phyloP scores from a whole-genome alignment of 2,329 filamentous ascomycete genomes.

The Claviceps citrina region DNA sequence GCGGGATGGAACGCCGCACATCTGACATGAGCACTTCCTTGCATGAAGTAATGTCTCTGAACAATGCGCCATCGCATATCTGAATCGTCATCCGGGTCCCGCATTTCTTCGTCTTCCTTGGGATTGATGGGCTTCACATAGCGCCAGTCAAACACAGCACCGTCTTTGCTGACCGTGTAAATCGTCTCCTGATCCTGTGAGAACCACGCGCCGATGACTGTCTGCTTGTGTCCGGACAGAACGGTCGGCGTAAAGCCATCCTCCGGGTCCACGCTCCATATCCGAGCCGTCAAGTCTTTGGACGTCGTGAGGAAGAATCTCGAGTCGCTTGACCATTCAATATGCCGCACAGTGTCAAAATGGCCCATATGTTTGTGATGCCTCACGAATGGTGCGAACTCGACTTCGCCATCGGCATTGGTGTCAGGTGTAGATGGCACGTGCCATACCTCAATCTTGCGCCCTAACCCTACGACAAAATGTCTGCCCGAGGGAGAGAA shows the following conservation, averaged over 20 bases:
- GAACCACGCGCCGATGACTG: constrained; percentile 90
- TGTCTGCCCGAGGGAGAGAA: constrained; percentile 85
- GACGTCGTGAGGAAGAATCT: constrained; percentile 86
- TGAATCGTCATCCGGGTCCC: constrained; percentile 40
- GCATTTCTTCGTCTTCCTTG: constrained; percentile 44
- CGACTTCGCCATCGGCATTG: constrained; percentile 63
- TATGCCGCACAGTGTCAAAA: constrained; percentile 70
- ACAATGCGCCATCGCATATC: constrained; percentile 81
- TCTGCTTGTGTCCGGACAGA: constrained; percentile 78
- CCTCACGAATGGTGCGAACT: constrained; percentile 87
- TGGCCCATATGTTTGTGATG: constrained; percentile 78
- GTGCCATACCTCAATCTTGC: constrained; percentile 88
- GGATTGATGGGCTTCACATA: constrained; percentile 50
- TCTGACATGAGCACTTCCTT: constrained; percentile 70
- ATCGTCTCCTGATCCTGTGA: constrained; percentile 88
- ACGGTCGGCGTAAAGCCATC: constrained; percentile 83
- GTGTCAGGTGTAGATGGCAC: constrained; percentile 80
- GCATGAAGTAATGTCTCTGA: constrained; percentile 87
- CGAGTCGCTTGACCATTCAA: constrained; percentile 94
- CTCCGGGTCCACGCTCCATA: constrained; percentile 86
- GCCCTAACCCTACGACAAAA: constrained; percentile 77
- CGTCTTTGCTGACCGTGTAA: constrained; percentile 92
- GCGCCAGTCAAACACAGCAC: constrained; percentile 89
- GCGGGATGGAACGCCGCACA: constrained; percentile 81
- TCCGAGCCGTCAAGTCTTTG: constrained; percentile 79